Conservation (phyloP, 208 protist species). For the Histomonas meleagridis region DNA sequence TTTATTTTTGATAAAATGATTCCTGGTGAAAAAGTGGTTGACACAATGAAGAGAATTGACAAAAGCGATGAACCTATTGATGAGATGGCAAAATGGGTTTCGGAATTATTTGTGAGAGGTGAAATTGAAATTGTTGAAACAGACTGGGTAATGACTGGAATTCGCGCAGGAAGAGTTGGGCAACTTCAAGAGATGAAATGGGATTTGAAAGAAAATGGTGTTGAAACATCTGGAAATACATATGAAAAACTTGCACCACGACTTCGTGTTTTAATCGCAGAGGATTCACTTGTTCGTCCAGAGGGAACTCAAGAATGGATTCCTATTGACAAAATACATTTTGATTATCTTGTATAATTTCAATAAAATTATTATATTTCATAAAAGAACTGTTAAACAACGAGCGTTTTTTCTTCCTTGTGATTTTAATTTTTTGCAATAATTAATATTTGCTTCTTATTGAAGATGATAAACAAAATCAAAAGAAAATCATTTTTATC, state of each 20-base stretch:
- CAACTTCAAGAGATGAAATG: conserved; percentile 16
- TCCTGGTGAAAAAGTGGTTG: background rate
- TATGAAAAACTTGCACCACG: background rate
- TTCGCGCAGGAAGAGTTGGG: background rate
- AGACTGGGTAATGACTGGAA: background rate
- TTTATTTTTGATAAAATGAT: conserved; percentile 10
- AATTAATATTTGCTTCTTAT: too few species aligned
- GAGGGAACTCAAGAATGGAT: background rate
- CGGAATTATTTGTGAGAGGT: background rate
- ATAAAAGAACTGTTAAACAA: too few species aligned
- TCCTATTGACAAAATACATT: background rate
- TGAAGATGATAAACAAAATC: too few species aligned
- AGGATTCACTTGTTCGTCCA: background rate
- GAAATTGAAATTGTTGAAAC: background rate
- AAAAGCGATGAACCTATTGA: background rate
- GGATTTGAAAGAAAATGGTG: background rate
- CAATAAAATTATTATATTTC: too few species aligned
- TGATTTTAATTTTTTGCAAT: too few species aligned
- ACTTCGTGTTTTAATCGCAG: background rate
- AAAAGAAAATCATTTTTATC: too few species aligned
- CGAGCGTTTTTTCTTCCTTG: too few species aligned
- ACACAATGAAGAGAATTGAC: background rate
- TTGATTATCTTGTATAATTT: background rate
- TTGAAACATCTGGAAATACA: background rate
- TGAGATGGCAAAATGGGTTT: background rate